A percentile compares a stretch with the other conserved stretches of the same genome.
phyloP scores from a whole-genome alignment of 1,284 basidiomycete genomes.

The Apiotrichum gamsii region DNA sequence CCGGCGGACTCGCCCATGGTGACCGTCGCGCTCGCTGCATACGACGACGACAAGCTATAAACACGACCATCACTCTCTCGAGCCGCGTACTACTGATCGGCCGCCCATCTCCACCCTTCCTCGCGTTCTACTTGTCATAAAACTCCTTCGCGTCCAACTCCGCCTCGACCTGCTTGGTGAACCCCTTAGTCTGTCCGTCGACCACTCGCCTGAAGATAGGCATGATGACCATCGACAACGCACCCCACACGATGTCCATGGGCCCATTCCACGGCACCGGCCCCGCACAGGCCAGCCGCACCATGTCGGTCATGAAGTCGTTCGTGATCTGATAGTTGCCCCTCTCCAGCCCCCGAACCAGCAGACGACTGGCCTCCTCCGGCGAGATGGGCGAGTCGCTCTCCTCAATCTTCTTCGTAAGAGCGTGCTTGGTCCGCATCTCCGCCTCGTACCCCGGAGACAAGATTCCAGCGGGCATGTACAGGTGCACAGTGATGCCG shows the following conservation, averaged over 20 bases:
- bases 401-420: constrained; percentile 77
- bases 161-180: neutral
- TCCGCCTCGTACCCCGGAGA: constrained; percentile 76
- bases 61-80: no score
- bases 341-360: constrained; percentile 66
- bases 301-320: constrained; percentile 62
- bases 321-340: constrained; percentile 71
- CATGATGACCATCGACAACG: constrained; percentile 48
- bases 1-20: no score
- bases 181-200: constrained; percentile 21
- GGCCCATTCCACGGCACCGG: constrained; percentile 60
- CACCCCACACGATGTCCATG: constrained; percentile 53
- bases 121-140: neutral
- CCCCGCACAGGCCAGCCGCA: constrained; percentile 65
- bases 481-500: constrained; percentile 73
- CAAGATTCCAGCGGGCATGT: constrained; percentile 79
- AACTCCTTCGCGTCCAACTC: neutral
- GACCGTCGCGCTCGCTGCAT: no score
- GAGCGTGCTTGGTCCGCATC: constrained; percentile 70
- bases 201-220: constrained; percentile 46
- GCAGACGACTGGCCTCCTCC: constrained; percentile 58
- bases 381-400: constrained; percentile 62
- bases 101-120: no score
- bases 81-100: no score
- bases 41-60: no score